A percentile compares a stretch with the other conserved stretches of the same genome.
Evolutionary conservation across 2,329 filamentous ascomycete species (phyloP).

Genomic region (Penicillium sp.): DNA sequence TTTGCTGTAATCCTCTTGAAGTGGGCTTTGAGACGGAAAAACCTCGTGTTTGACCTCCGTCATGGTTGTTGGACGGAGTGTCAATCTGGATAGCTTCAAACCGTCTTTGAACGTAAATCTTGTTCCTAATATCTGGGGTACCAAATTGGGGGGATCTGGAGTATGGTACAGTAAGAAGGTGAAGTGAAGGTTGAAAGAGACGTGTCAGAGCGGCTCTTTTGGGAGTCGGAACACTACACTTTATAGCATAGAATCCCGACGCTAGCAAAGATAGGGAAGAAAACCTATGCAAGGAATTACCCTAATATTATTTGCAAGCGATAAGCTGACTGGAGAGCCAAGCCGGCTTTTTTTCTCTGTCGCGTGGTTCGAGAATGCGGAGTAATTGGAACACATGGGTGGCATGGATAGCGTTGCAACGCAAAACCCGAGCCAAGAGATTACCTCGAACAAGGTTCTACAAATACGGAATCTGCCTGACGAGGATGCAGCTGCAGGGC

Average conservation of each 20-base stretch:
- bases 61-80: not conserved
- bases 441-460: not conserved
- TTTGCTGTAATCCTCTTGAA: constrained; percentile 19
- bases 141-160: too few species aligned
- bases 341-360: constrained; percentile 1
- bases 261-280: not conserved
- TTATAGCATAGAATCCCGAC: not conserved
- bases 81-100: not conserved
- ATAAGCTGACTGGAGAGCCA: constrained; percentile 9
- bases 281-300: not conserved
- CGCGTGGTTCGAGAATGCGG: not conserved
- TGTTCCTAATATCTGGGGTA: too few species aligned
- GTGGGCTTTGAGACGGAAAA: constrained; percentile 15
- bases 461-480: not conserved
- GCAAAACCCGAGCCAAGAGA: constrained; percentile 1
- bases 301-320: not conserved
- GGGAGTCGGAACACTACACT: not conserved
- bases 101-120: too few species aligned
- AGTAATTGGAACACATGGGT: not conserved
- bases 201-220: not conserved
- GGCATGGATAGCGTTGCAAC: not conserved
- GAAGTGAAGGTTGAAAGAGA: not conserved
- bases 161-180: not conserved
- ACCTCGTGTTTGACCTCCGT: constrained; percentile 20
- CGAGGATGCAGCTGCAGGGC: not conserved